Evolutionary conservation across 1,139 yeast genomes (phyloP).

Genomic region (Blastobotrys capitulatus): DNA sequence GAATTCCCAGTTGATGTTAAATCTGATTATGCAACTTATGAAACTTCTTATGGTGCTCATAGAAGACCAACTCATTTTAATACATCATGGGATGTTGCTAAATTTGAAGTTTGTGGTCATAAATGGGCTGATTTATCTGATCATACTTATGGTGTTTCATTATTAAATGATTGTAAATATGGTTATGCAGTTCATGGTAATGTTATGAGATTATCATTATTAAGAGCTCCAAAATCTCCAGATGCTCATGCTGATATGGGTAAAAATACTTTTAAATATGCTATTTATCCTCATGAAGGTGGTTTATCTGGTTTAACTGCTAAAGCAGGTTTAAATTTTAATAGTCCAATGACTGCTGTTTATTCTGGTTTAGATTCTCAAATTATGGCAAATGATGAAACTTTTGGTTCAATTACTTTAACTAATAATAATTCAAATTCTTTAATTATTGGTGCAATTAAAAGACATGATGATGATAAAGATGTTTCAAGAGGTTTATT

Average conservation of each 20-base stretch:
- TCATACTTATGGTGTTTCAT: slow-evolving; percentile 77
- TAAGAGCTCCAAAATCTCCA: slow-evolving; percentile 86
- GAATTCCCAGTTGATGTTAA: slow-evolving; percentile 87
- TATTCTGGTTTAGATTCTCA: slow-evolving; percentile 8
- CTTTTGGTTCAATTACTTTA: slow-evolving; percentile 13
- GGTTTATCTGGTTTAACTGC: slow-evolving; percentile 59
- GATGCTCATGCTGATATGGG: slow-evolving; percentile 96
- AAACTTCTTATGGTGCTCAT: slow-evolving; percentile 89
- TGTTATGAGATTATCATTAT: slow-evolving; percentile 70
- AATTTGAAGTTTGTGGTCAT: slow-evolving; percentile 93
- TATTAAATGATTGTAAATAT: slow-evolving; percentile 79
- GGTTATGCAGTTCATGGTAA: slow-evolving; percentile 93
- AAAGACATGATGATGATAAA: slow-evolving; percentile 82
- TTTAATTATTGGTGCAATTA: slow-evolving; percentile 67
- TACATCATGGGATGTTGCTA: slow-evolving; percentile 94
- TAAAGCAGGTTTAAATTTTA: slow-evolving; percentile 72
- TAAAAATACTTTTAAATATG: slow-evolving; percentile 72
- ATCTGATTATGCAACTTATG: slow-evolving; percentile 74
- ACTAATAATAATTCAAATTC: slow-evolving; percentile 34
- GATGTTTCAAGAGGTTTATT: slow-evolving; percentile 39
- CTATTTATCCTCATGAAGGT: slow-evolving; percentile 76
- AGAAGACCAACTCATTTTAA: slow-evolving; percentile 91
- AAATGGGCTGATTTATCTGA: slow-evolving; percentile 91
- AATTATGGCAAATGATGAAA: slow-evolving; percentile 3
- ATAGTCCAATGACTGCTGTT: slow-evolving; percentile 43